Base-by-base conservation (phyloP, 2,329 filamentous ascomycete species). In the Sporothrix inflata region DNA sequence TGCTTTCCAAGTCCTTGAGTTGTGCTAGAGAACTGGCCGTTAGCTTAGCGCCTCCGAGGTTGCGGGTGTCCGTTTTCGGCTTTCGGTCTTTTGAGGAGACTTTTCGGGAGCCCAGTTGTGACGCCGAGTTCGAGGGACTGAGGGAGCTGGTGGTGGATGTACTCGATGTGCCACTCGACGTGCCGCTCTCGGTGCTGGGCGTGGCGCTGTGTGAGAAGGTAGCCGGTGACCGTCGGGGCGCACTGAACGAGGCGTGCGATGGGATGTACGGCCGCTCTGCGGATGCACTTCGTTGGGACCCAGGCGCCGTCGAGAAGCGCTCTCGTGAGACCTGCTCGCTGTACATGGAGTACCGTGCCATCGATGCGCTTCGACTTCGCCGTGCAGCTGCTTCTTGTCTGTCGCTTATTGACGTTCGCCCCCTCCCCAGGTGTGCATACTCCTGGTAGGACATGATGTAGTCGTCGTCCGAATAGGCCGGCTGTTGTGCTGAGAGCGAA, bases 401-500 rank as follows among this genome's bases (percentile, higher is more conserved):
- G 34, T 66, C 49, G 45, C 70, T 53, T 45, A 45, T 67, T 8
- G 27, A 30, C 2, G 51, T 38, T 45, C 70, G 70, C 34, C 74
- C 74, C 68, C 72, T 75, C 24, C 75, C 73, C 40, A 77, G 61
- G 24, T 75, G 73, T 55, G 76, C 73, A 69, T 76, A 77, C 27
- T 77, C 75, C 49, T 76, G 75, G 53, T 77, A 77, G 14, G 75
- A 77, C 76, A 77, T 76, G 30, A 14, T 73, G 70, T 34, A 14
- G 14, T 19, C 6, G 55, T n/a, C 27, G 55, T 42, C 12, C 27
- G 34, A 27, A 16, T 8, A 11, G 11, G 60, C 19, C 34, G 8
- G n/a, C 60, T 24, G 19, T 21, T 40, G 38, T 21, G 40, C 69
- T 45, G 55, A 60, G 55, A 60, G 55, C 27, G 16, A 57, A 65